These are phyloP conservation scores for Areca catechu DNA, from an alignment of 176 grass and related monocot genomes.

Conservation along the genomic window DNA sequence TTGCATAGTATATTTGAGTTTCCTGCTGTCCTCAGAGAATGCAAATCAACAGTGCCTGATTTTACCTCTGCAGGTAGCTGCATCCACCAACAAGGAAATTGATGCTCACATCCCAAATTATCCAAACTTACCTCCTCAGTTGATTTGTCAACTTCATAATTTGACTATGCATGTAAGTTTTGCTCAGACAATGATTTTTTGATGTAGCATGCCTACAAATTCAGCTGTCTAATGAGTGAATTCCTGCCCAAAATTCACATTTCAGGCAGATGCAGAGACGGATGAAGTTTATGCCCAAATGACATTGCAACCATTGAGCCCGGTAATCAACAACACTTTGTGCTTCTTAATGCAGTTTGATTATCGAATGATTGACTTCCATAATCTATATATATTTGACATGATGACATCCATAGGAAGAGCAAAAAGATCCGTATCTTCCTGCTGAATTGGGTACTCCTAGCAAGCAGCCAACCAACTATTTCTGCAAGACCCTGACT, in stretches of 20 bases:
- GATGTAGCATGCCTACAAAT: neutral
- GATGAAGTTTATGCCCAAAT: slow-evolving; percentile 99
- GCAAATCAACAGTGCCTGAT: neutral
- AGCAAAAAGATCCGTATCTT: slow-evolving; percentile 85
- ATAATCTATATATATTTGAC: slow-evolving; percentile 5
- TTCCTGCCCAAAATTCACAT: slow-evolving; percentile 14
- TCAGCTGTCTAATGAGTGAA: neutral
- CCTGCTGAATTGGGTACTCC: slow-evolving; percentile 65
- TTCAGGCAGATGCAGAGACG: slow-evolving; percentile 81
- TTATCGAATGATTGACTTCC: neutral
- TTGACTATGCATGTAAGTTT: slow-evolving; percentile 93
- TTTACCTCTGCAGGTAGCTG: slow-evolving; percentile 49
- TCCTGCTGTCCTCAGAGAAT: neutral
- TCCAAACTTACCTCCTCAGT: slow-evolving; percentile 78
- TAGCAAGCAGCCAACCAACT: slow-evolving; percentile 91
- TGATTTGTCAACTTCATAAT: slow-evolving; percentile 99
- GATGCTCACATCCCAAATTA: slow-evolving; percentile 93
- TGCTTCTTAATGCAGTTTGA: slow-evolving; percentile 13
- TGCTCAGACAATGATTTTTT: neutral
- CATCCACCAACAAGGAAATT: slow-evolving; percentile 89
- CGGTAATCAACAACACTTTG: slow-evolving; percentile 34
- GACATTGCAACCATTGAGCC: slow-evolving; percentile 81
- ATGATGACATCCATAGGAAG: slow-evolving; percentile 45
- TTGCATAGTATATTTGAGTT: neutral
- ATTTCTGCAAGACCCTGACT: slow-evolving; percentile 96